These are phyloP conservation scores for Suillus decipiens DNA, from an alignment of 768 basidiomycete genomes.

Conservation along the genomic window DNA sequence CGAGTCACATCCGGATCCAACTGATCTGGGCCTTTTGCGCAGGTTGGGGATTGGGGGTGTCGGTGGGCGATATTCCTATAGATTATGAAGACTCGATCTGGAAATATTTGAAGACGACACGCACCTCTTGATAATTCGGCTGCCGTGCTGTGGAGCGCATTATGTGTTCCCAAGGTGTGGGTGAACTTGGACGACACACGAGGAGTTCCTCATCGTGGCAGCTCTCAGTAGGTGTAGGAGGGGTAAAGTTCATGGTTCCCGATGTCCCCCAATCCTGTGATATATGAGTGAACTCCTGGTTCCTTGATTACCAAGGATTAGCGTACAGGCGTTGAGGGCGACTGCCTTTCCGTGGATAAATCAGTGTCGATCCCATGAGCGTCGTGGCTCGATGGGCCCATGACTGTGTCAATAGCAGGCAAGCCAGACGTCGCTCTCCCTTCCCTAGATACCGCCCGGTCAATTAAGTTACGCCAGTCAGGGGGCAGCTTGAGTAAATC, in stretches of 20 bases:
- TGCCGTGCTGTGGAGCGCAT: conserved; percentile 10
- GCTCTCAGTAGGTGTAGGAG: conserved; percentile 37
- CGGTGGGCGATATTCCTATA: conserved; percentile 57
- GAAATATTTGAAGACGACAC: conserved; percentile 10
- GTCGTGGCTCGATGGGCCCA: conserved; percentile 31
- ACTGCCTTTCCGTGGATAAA: conserved; percentile 32
- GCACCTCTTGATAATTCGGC: conserved; percentile 23
- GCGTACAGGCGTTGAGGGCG: conserved; percentile 37
- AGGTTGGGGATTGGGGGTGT: conserved; percentile 51
- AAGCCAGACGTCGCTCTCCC: conserved; percentile 27
- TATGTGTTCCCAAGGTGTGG: conserved; percentile 35
- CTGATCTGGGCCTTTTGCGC: conserved; percentile 37
- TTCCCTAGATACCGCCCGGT: conserved; percentile 34
- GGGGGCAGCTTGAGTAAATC: conserved; percentile 29
- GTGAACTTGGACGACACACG: conserved; percentile 36
- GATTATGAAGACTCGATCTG: conserved; percentile 10
- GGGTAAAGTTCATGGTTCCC: conserved; percentile 32
- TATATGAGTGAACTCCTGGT: conserved; percentile 26
- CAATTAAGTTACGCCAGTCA: conserved; percentile 39
- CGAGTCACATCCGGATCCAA: conserved; percentile 35
- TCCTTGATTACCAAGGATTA: conserved; percentile 26
- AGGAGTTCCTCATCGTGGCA: conserved; percentile 34
- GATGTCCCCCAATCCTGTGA: conserved; percentile 35
- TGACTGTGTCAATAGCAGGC: conserved; percentile 35
- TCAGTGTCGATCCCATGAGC: conserved; percentile 25